Conservation (phyloP, 345 rosid species). For the Eucalyptus paniculata region DNA sequence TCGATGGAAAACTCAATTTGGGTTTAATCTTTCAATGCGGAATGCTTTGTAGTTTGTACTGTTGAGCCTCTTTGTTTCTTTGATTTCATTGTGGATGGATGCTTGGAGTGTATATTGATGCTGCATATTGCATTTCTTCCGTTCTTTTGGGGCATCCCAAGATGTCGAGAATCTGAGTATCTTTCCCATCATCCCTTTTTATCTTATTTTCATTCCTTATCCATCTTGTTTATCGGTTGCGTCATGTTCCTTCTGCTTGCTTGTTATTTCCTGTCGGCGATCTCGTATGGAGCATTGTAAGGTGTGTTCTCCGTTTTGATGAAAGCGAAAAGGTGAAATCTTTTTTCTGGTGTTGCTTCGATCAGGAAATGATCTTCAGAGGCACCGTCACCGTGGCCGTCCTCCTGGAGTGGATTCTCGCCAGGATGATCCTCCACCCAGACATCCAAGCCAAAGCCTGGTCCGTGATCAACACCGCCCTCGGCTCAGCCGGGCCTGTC, state of each 20-base stretch:
- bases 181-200: background rate
- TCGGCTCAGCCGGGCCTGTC: slow-evolving; percentile 14
- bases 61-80: background rate
- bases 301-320: background rate
- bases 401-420: slow-evolving; percentile 46
- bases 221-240: background rate
- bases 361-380: slow-evolving; percentile 54
- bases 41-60: background rate
- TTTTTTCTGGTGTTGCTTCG: background rate
- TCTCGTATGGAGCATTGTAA: background rate
- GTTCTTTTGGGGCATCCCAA: background rate
- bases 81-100: background rate
- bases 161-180: slow-evolving; percentile 6
- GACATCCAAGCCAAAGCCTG: slow-evolving; percentile 47
- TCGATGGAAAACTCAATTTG: background rate
- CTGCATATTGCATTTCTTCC: background rate
- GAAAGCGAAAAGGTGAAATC: background rate
- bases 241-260: background rate
- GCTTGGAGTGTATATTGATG: background rate
- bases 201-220: background rate
- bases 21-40: background rate
- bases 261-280: background rate
- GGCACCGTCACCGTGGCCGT: slow-evolving; percentile 54
- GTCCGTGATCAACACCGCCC: slow-evolving; percentile 24
- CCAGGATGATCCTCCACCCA: slow-evolving; percentile 44